Evolutionary conservation across 2,329 filamentous ascomycete genomes (phyloP).

Genomic region (Clarireedia paspali): DNA sequence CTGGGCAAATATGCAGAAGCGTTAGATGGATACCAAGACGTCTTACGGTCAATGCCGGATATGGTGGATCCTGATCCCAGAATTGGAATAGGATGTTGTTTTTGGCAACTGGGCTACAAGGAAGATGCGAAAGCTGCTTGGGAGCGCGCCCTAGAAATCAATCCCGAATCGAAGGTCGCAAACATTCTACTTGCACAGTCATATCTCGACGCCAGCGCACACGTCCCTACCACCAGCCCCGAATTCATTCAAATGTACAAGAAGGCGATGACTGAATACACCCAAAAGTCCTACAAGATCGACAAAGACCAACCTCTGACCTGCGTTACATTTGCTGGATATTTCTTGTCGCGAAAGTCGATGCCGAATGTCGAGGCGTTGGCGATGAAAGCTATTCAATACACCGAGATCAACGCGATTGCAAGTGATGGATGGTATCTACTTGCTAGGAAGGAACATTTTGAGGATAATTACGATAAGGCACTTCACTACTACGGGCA

Average conservation of each 20-base stretch:
- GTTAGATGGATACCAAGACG: constrained; percentile 77
- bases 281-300: constrained; percentile 85
- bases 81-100: constrained; percentile 92
- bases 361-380: constrained; percentile 77
- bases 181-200: constrained; percentile 86
- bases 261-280: constrained; percentile 90
- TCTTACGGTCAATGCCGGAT: constrained; percentile 76
- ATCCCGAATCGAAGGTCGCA: constrained; percentile 77
- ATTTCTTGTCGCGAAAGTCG: constrained; percentile 78
- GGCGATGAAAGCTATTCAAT: constrained; percentile 87
- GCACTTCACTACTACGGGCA: constrained; percentile 83
- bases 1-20: constrained; percentile 81
- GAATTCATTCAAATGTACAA: constrained; percentile 82
- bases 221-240: constrained; percentile 73
- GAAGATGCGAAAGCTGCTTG: constrained; percentile 86
- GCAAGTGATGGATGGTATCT: constrained; percentile 98
- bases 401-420: constrained; percentile 92
- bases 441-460: constrained; percentile 84
- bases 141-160: constrained; percentile 78
- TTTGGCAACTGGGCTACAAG: constrained; percentile 94
- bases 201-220: constrained; percentile 79
- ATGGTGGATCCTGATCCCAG: constrained; percentile 89
- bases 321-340: constrained; percentile 82
- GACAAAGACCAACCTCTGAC: constrained; percentile 88
- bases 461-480: constrained; percentile 63